These are phyloP conservation scores for Amanita exitialis DNA, from an alignment of 768 basidiomycete genomes.

Conservation along the genomic window DNA sequence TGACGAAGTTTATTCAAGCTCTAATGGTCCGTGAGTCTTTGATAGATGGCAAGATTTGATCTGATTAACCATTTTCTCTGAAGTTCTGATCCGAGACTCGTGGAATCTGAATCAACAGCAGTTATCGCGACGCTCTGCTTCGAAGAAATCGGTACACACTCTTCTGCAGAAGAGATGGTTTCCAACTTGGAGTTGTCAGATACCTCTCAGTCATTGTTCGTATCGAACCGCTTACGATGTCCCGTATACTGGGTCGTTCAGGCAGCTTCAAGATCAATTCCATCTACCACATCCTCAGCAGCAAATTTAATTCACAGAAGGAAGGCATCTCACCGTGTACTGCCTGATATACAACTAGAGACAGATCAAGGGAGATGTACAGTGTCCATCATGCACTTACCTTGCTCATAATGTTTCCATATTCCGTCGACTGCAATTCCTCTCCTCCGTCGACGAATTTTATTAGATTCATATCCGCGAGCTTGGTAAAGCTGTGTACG, in stretches of 20 bases:
- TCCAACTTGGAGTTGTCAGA: slow-evolving; percentile 39
- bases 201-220: not conserved
- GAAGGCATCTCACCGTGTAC: slow-evolving; percentile 35
- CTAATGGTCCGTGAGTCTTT: slow-evolving; percentile 15
- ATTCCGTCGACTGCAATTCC: slow-evolving; percentile 54
- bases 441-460: slow-evolving; percentile 31
- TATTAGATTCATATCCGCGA: slow-evolving; percentile 56
- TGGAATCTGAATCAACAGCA: slow-evolving; percentile 36
- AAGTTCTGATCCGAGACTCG: slow-evolving; percentile 57
- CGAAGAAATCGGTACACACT: slow-evolving; percentile 30
- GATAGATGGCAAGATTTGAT: not conserved
- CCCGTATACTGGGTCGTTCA: slow-evolving; percentile 42
- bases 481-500: slow-evolving; percentile 45
- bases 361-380: not conserved
- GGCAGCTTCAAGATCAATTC: slow-evolving; percentile 50
- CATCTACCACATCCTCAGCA: slow-evolving; percentile 38
- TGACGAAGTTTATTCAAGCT: slow-evolving; percentile 56
- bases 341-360: slow-evolving; percentile 66
- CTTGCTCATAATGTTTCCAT: slow-evolving; percentile 84
- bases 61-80: slow-evolving; percentile 59
- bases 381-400: slow-evolving; percentile 21
- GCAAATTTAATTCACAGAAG: not conserved
- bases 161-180: slow-evolving; percentile 51
- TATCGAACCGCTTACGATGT: slow-evolving; percentile 43
- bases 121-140: not conserved